Evolutionary conservation across 352 stramenopile species (phyloP).

Genomic region (Pythium phragmiticola): DNA sequence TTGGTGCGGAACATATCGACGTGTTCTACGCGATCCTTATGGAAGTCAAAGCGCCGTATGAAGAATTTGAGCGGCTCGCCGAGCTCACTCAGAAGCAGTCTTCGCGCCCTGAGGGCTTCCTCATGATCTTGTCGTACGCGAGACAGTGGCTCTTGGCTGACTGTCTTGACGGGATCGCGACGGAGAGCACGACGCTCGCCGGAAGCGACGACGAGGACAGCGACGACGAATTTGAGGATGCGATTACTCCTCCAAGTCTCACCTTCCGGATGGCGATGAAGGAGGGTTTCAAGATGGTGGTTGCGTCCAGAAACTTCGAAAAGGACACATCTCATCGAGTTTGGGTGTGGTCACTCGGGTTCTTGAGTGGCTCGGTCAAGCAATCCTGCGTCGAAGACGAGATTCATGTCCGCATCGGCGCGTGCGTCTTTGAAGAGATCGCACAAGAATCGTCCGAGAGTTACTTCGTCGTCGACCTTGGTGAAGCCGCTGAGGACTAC

Average conservation of each 20-base stretch:
- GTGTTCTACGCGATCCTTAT: conserved; percentile 85
- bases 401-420: conserved; percentile 58
- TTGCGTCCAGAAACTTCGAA: conserved; percentile 39
- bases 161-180: conserved; percentile 59
- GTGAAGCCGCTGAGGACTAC: conserved; percentile 4
- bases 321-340: conserved; percentile 19
- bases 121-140: conserved; percentile 82
- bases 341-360: conserved; percentile 63
- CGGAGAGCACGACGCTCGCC: conserved; percentile 14
- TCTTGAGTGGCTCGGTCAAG: conserved; percentile 52
- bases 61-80: conserved; percentile 76
- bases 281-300: conserved; percentile 49
- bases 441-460: conserved; percentile 30
- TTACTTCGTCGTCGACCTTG: conserved; percentile 24
- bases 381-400: conserved; percentile 87
- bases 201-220: conserved; percentile 48
- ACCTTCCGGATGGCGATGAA: conserved; percentile 47
- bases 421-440: conserved; percentile 47
- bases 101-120: conserved; percentile 80
- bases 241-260: conserved; percentile 80
- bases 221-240: conserved; percentile 87
- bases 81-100: conserved; percentile 67
- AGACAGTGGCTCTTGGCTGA: conserved; percentile 85
- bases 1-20: conserved; percentile 77
- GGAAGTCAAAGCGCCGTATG: conserved; percentile 85